Percentiles rank a stretch among this genome's conserved stretches.
These are phyloP conservation scores for Penicillium dipodomyicola DNA, from an alignment of 495 filamentous ascomycete genomes.

Conservation along the genomic window DNA sequence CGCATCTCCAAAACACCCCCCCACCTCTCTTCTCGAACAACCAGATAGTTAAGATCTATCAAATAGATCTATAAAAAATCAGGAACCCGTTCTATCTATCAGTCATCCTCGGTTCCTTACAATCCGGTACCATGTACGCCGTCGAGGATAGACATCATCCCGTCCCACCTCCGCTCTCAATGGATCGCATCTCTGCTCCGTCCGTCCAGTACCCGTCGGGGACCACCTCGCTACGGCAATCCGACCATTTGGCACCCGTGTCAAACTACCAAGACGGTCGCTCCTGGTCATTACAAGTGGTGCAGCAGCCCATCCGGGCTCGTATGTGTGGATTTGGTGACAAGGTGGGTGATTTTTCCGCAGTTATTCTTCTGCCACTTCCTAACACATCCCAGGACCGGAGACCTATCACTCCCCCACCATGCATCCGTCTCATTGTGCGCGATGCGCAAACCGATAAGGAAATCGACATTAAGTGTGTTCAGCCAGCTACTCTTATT, in stretches of 20 bases:
- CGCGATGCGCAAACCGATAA: slow-evolving; percentile 76
- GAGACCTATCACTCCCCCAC: slow-evolving; percentile 92
- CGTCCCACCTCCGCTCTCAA: slow-evolving; percentile 44
- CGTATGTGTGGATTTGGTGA: slow-evolving; percentile 99
- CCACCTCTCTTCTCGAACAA: slow-evolving; percentile 10
- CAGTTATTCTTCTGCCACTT: neutral
- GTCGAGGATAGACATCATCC: slow-evolving; percentile 46
- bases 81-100: slow-evolving; percentile 14
- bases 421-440: slow-evolving; percentile 83
- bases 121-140: slow-evolving; percentile 43
- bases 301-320: slow-evolving; percentile 89
- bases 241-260: slow-evolving; percentile 40
- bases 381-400: slow-evolving; percentile 63
- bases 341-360: slow-evolving; percentile 60
- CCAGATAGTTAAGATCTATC: slow-evolving; percentile 16
- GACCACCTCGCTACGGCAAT: slow-evolving; percentile 30
- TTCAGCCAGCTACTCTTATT: too few species aligned
- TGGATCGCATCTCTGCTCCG: slow-evolving; percentile 48
- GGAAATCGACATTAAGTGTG: slow-evolving; percentile 87
- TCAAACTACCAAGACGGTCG: slow-evolving; percentile 46
- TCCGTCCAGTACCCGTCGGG: slow-evolving; percentile 43
- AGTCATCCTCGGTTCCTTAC: slow-evolving; percentile 28
- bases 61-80: slow-evolving; percentile 11
- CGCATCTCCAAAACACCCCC: slow-evolving; percentile 6
- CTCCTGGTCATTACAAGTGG: slow-evolving; percentile 69